phyloP scores from a whole-genome alignment of 2,329 filamentous ascomycete species.

The Akanthomyces uredinophilus region DNA sequence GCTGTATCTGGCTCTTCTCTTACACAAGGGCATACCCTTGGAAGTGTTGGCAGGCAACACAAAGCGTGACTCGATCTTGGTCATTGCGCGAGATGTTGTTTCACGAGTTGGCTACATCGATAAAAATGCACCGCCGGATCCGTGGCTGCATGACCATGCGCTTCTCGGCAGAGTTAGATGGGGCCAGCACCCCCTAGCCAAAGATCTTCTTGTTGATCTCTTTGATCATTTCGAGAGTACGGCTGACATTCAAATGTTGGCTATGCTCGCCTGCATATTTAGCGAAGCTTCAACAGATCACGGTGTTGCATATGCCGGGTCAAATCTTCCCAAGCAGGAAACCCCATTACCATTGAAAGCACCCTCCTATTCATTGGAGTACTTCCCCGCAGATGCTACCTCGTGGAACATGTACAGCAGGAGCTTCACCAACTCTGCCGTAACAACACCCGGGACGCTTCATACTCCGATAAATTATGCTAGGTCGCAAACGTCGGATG shows the following conservation, averaged over 20 bases:
- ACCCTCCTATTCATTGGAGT: constrained; percentile 61
- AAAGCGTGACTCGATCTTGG: constrained; percentile 55
- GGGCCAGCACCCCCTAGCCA: constrained; percentile 61
- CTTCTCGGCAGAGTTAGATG: constrained; percentile 61
- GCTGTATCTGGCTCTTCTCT: constrained; percentile 71
- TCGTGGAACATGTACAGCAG: constrained; percentile 48
- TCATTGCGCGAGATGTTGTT: constrained; percentile 62
- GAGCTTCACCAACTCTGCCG: constrained; percentile 49
- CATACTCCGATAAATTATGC: constrained; percentile 51
- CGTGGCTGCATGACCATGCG: constrained; percentile 14
- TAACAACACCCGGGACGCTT: constrained; percentile 53
- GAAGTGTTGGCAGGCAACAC: constrained; percentile 54
- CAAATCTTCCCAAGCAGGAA: constrained; percentile 52
- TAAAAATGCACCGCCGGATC: constrained; percentile 14
- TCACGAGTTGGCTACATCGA: constrained; percentile 31
- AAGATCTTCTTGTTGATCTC: constrained; percentile 55
- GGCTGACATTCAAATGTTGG: constrained; percentile 64
- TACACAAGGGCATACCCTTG: constrained; percentile 71
- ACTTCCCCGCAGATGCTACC: constrained; percentile 55
- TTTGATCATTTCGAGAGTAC: constrained; percentile 58
- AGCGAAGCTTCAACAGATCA: constrained; percentile 54
- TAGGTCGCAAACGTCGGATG: constrained; percentile 54
- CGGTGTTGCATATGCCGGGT: constrained; percentile 52
- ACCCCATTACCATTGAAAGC: constrained; percentile 61
- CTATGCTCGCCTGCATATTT: constrained; percentile 67